Base-by-base conservation (phyloP, 805 yeast genomes). In the Metschnikowia rubicola region DNA sequence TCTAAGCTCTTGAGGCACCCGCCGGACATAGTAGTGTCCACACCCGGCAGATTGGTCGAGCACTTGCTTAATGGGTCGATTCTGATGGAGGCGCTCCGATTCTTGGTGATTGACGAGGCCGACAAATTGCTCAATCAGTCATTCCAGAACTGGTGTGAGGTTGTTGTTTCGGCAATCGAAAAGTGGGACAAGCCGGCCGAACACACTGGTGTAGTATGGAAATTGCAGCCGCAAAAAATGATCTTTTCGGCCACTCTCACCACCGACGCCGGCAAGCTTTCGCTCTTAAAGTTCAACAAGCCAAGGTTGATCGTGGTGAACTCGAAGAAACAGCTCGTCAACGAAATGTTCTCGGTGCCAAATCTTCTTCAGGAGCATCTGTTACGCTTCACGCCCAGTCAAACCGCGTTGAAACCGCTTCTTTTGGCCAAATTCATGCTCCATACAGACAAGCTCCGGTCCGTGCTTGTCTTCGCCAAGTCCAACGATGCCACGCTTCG, bases 191-290 rank as follows among this genome's bases (percentile, higher is more conserved):
- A 26, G 30, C 45, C 52, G 1, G 39, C 38, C 5, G 61, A 60
- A 38, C 36, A 45, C 36, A 57, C 69, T 2, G 64, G 71, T 17
- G 54, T 62, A 30, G 47, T 42, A 15, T 78, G 77, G 69, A 51
- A 52, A 10, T 45, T 70, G 34, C 64, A 63, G 41, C 65, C 82
- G 66, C 61, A 84, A 70, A 68, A 91, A 56, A 74, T 92, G 63
- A 76, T 94, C 3, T 89, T 94, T 60, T 84, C 95, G 41, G 99
- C 99, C 8, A 94, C 99, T 0, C 75, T 94, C 44, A 89, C 97
- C 3, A 84, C 97, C 2, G 96, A 91, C 63, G 88, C 97, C 0
- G 96, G 94, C 29, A 88, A 87, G 60, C 70, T 94, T 46, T 77
- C 92, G 8, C 78, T 80, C 39, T 73, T 94, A 48, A 80, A 84